Evolutionary conservation across 306 rosid species (phyloP), one percentile per base, ranked within the genome.

Genomic region (Citrullus colocynthis): DNA sequence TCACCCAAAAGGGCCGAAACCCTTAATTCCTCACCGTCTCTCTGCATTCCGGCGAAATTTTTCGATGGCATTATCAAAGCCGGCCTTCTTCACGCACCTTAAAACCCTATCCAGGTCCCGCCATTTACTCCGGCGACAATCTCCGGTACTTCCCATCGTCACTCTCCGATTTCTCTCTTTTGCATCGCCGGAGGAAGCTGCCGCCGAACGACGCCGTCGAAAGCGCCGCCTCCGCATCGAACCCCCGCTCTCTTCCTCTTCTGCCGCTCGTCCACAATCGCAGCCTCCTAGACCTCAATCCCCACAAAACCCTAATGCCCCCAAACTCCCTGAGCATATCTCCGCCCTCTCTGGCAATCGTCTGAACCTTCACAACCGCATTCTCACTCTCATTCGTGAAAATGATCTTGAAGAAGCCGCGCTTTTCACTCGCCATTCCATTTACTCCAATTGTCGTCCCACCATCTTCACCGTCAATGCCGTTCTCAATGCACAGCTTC

Each of bases 201-300:
- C 97, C n/a, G 97, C 97, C 0, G 97, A 90, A 64, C 97, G 99
- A 34, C 97, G 99, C 64, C 96, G 96, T 20, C 93, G 97, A 12
- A 92, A 95, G 76, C 99, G 99, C 73, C 93, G 94, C 76, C 91
- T 95, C 74, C 99, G 99, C n/a, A 91, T 88, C 78, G 97, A 92
- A 20, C 99, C 99, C 1, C 99, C 99, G 2, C 88, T 91, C 77
- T 89, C 97, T 30, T 86, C 97, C 90, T 90, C n/a, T 87, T 88
- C 85, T 89, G 98, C 75, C 21, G 74, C 81, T 39, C 82, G 74
- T 28, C 60, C 86, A 7, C 86, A 70, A 56, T 32, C 76, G 17
- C 83, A 63, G 76, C 67, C 72, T 13, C 71, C 79, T 10, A 85
- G 81, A 63, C 90, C 83, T 58, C 88, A 83, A 39, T 36, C 91